These are phyloP conservation scores for Fusarium hainanense DNA, from an alignment of 2,329 filamentous ascomycete genomes.

Conservation along the genomic window DNA sequence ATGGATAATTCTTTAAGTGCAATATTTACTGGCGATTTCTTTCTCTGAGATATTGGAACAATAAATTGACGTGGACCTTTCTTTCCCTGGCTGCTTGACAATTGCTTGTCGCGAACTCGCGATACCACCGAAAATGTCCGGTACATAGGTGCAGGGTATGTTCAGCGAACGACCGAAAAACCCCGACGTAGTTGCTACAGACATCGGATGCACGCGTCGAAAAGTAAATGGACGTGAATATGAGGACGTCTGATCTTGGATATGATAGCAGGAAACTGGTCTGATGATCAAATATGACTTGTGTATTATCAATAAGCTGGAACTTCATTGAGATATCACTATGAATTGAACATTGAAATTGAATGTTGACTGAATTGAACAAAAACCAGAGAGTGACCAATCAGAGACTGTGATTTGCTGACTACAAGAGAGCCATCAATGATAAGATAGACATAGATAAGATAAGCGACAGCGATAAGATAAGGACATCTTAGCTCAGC, in stretches of 20 bases:
- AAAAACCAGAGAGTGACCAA: fast-evolving
- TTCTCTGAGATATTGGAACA: neutral
- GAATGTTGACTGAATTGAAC: neutral
- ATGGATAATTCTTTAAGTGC: neutral
- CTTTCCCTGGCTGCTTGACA: neutral
- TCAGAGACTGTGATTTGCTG: neutral
- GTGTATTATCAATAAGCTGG: fast-evolving
- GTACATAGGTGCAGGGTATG: neutral
- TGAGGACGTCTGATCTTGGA: fast-evolving
- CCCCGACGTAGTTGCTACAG: neutral
- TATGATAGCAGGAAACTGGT: neutral
- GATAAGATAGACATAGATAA: neutral
- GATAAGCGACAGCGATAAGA: neutral
- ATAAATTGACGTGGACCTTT: neutral
- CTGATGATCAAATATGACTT: neutral
- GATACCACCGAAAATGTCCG: neutral
- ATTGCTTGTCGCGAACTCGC: neutral
- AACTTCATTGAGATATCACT: fast-evolving
- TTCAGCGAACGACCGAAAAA: neutral
- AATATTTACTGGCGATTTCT: neutral
- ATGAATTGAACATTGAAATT: fast-evolving
- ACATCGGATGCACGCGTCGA: neutral
- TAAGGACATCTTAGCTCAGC: no score
- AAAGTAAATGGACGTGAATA: neutral
- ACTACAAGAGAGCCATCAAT: fast-evolving